Evolutionary conservation across 202 grass and related monocot genomes (phyloP), one percentile per base, ranked within the genome.

Genomic region (Digitaria exilis): DNA sequence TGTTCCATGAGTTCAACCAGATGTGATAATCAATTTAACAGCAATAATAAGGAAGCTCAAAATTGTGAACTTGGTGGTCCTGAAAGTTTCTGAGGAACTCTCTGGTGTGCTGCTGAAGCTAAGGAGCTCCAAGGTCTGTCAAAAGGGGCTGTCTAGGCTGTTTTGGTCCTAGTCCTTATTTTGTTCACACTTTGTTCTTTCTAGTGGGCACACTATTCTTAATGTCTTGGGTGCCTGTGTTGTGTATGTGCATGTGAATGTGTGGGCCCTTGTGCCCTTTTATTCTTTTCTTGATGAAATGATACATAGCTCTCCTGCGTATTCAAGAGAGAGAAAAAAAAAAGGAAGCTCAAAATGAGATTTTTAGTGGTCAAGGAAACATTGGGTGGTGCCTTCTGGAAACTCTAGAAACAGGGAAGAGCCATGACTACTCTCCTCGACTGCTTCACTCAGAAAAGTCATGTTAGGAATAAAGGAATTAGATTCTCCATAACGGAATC

Each of bases 401-500:
- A 46, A 82, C 43, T 73, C 13, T 59, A 25, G 7, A 82, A 59
- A 65, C 46, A 82, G 1, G 39, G 64, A 67, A 63, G 77, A n/a
- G 5, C 5, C 25, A 74, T 21, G 34, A 4, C 8, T 14, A 66
- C 35, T 25, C 35, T 82, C 42, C 29, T 77, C 63, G 26, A 50
- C 32, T 44, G 10, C 9, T n/a, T 3, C 46, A 65, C 29, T 19
- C 3, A 71, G 24, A 74, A 5, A 29, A 31, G 15, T 21, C 44
- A 63, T 55, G 28, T 45, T 75, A 56, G 34, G 9, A 77, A 68
- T 50, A 41, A 15, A 18, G 16, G 32, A 28, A 37, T 32, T 76
- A 45, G 67, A 85, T 35, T 61, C 45, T 81, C 77, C 71, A 77
- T 67, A 77, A 78, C 14, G 13, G 43, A 13, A 30, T 37, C 18